Evolutionary conservation across 495 filamentous ascomycete genomes (phyloP).

Genomic region (Neurospora discreta): DNA sequence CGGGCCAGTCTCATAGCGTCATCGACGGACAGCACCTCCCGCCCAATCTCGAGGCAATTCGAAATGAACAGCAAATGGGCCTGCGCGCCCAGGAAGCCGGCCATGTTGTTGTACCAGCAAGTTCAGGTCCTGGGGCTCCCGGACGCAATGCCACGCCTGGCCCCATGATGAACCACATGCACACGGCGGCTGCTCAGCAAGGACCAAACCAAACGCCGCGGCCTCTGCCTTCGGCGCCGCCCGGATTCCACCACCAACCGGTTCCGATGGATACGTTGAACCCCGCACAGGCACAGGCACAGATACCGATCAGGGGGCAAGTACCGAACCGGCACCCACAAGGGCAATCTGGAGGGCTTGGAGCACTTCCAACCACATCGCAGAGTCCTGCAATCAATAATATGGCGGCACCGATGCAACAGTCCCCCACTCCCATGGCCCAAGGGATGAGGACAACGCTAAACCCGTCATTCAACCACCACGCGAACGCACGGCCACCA

Average conservation of each 20-base stretch:
- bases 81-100: constrained; percentile 37
- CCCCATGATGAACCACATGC: constrained; percentile 15
- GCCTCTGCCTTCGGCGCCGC: constrained; percentile 25
- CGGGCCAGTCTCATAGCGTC: constrained; percentile 22
- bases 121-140: constrained; percentile 30
- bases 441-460: constrained; percentile 22
- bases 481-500: constrained; percentile 18
- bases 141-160: constrained; percentile 31
- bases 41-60: constrained; percentile 36
- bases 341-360: constrained; percentile 36
- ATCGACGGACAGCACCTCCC: constrained; percentile 28
- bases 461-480: constrained; percentile 22
- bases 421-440: constrained; percentile 31
- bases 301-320: constrained; percentile 19
- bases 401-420: constrained; percentile 36
- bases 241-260: constrained; percentile 26
- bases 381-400: constrained; percentile 43
- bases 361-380: constrained; percentile 30
- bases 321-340: constrained; percentile 29
- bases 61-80: constrained; percentile 35
- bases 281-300: constrained; percentile 22
- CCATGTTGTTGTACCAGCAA: constrained; percentile 41
- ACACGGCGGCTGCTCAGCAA: constrained; percentile 22
- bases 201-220: constrained; percentile 22
- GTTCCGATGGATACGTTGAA: constrained; percentile 23